Evolutionary conservation across 139 green algal species (phyloP).

Genomic region (Pleodorina starrii): DNA sequence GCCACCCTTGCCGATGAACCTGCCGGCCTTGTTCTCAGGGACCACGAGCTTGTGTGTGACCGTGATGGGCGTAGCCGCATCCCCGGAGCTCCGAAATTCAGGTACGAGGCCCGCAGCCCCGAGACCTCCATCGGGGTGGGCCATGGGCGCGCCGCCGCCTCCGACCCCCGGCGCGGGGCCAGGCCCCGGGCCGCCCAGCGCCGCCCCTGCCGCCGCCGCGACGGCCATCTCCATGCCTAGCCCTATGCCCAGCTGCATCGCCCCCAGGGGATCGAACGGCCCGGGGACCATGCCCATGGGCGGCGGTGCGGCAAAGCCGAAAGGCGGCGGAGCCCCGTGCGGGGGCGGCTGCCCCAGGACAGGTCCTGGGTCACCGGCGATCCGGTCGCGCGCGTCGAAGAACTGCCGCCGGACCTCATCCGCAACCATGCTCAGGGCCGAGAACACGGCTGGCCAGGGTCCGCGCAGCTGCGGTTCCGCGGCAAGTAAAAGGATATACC

Average conservation of each 20-base stretch:
- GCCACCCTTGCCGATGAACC: slow-evolving; percentile 39
- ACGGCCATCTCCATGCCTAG: slow-evolving; percentile 35
- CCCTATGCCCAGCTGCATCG: slow-evolving; percentile 18
- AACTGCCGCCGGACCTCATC: slow-evolving; percentile 24
- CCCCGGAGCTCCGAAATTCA: neutral
- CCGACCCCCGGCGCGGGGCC: neutral
- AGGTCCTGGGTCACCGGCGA: too few relatives aligned
- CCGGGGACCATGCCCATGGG: neutral
- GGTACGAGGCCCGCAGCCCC: neutral
- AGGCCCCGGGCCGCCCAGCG: neutral
- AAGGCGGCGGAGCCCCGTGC: neutral
- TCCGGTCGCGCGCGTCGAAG: neutral
- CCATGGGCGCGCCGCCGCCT: neutral
- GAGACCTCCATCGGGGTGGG: neutral
- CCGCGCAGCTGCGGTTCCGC: slow-evolving; percentile 21
- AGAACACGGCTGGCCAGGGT: neutral
- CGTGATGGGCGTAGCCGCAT: neutral
- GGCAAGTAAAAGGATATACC: neutral
- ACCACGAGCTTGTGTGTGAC: slow-evolving; percentile 29
- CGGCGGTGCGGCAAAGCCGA: neutral
- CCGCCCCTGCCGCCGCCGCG: neutral
- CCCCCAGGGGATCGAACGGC: neutral
- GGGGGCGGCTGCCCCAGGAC: neutral
- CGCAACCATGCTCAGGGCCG: neutral
- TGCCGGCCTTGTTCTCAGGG: slow-evolving; percentile 18